phyloP scores from a whole-genome alignment of 2,329 filamentous ascomycete genomes.

The Fusarium bulbicola region DNA sequence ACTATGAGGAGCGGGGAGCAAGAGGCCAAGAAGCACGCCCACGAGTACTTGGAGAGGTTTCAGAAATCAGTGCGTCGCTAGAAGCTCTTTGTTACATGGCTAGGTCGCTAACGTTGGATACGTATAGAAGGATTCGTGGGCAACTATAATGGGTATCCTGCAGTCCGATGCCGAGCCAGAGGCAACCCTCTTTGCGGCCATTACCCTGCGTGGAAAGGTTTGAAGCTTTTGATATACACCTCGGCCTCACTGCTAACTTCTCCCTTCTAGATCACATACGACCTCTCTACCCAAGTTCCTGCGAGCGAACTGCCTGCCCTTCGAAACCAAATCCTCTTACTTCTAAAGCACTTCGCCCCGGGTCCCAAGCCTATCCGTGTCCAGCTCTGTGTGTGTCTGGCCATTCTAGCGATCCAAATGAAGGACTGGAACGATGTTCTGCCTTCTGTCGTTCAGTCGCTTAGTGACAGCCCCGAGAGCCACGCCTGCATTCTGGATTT shows the following conservation, averaged over 20 bases:
- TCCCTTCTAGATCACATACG: conserved; percentile 87
- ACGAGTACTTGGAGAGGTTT: conserved; percentile 91
- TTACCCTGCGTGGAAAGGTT: conserved; percentile 98
- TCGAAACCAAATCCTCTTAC: conserved; percentile 82
- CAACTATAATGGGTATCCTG: conserved; percentile 84
- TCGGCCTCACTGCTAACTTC: not conserved
- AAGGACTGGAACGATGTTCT: conserved; percentile 94
- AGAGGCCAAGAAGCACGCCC: conserved; percentile 86
- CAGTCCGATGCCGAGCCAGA: conserved; percentile 84
- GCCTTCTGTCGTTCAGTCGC: conserved; percentile 78
- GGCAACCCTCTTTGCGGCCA: conserved; percentile 93
- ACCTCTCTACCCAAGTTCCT: conserved; percentile 85
- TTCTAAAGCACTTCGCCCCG: conserved; percentile 82
- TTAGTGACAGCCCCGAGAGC: conserved; percentile 79
- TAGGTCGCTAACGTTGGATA: conserved; percentile 15
- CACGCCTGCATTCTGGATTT: conserved; percentile 94
- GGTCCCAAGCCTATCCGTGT: conserved; percentile 87
- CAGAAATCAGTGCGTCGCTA: conserved; percentile 86
- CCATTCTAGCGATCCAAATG: conserved; percentile 96
- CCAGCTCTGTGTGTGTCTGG: conserved; percentile 93
- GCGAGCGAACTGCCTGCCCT: conserved; percentile 77
- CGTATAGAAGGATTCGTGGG: conserved; percentile 88
- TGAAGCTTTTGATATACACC: not conserved
- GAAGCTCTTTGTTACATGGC: not conserved
- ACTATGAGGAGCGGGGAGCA: conserved; percentile 90